A percentile compares a stretch with the other conserved stretches of the same genome.
These are phyloP conservation scores for Picocystis sp. DNA, from an alignment of 163 green algal species.

Conservation along the genomic window DNA sequence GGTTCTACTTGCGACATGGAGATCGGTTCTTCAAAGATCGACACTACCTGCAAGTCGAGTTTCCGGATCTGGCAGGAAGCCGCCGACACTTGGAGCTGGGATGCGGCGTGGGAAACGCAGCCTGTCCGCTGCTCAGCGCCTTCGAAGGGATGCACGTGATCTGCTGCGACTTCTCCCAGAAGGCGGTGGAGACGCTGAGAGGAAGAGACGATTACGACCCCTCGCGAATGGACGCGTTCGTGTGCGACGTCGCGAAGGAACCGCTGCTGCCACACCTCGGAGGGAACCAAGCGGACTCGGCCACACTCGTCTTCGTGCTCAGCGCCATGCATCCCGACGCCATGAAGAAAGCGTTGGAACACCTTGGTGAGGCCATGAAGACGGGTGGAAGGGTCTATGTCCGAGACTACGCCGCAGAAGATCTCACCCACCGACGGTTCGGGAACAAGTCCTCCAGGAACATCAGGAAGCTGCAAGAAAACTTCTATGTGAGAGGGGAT, in stretches of 20 bases:
- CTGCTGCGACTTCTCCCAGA: slow-evolving; percentile 73
- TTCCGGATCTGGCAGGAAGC: slow-evolving; percentile 32
- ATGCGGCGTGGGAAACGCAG: slow-evolving; percentile 82
- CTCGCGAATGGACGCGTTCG: slow-evolving; percentile 45
- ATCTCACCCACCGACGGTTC: slow-evolving; percentile 57
- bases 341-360: slow-evolving; percentile 35
- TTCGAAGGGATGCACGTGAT: slow-evolving; percentile 42
- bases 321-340: slow-evolving; percentile 61
- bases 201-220: slow-evolving; percentile 5
- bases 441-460: slow-evolving; percentile 7
- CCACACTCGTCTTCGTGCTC: slow-evolving; percentile 73
- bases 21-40: slow-evolving; percentile 77
- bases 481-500: slow-evolving; percentile 52
- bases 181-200: slow-evolving; percentile 50
- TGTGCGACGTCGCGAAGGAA: slow-evolving; percentile 62
- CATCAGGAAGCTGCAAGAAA: slow-evolving; percentile 4
- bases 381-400: slow-evolving; percentile 61
- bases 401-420: slow-evolving; percentile 67
- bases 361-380: slow-evolving; percentile 36
- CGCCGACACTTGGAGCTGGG: slow-evolving; percentile 44
- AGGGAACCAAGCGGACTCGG: slow-evolving; percentile 10
- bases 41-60: slow-evolving; percentile 63
- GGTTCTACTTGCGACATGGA: slow-evolving; percentile 61
- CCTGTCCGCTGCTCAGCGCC: slow-evolving; percentile 67
- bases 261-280: slow-evolving; percentile 28